phyloP scores from a whole-genome alignment of 1,139 yeast genomes.

The Candida labiduridarum region DNA sequence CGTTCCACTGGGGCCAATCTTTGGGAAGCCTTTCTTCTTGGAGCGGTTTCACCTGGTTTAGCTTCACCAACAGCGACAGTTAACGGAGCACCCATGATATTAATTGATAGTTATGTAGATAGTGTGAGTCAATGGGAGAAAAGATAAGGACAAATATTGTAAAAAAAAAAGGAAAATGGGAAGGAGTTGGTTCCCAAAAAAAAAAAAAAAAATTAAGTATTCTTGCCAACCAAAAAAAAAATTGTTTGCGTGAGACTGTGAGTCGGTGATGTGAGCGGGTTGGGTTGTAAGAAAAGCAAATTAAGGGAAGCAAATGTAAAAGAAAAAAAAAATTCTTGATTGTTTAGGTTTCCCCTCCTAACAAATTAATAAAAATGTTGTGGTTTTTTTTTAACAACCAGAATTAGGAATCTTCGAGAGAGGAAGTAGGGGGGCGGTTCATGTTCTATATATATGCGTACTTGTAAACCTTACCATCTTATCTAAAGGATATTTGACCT shows the following conservation, averaged over 20 bases:
- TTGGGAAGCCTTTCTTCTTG: constrained; percentile 72
- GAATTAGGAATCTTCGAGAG: neutral
- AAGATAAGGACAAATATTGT: neutral
- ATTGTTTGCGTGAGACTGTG: neutral
- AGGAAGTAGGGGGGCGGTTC: neutral
- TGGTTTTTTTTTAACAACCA: too few relatives aligned
- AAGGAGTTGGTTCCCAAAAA: neutral
- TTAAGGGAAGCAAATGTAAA: neutral
- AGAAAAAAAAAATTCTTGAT: neutral
- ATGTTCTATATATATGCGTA: too few relatives aligned
- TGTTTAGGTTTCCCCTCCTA: neutral
- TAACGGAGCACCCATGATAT: constrained; percentile 27
- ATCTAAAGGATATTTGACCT: too few relatives aligned
- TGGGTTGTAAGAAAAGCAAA: neutral
- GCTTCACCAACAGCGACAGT: constrained; percentile 81
- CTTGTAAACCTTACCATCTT: too few relatives aligned
- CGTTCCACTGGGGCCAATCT: constrained; percentile 57
- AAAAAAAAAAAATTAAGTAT: too few relatives aligned
- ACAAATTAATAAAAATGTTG: neutral
- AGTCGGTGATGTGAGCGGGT: too few relatives aligned
- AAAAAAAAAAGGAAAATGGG: too few relatives aligned
- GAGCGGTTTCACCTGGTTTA: constrained; percentile 86
- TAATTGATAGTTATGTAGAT: neutral
- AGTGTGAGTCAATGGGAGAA: neutral
- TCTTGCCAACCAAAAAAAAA: neutral